Evolutionary conservation across 129 eudicot genomes (phyloP).

Genomic region (Solidago caesia): DNA sequence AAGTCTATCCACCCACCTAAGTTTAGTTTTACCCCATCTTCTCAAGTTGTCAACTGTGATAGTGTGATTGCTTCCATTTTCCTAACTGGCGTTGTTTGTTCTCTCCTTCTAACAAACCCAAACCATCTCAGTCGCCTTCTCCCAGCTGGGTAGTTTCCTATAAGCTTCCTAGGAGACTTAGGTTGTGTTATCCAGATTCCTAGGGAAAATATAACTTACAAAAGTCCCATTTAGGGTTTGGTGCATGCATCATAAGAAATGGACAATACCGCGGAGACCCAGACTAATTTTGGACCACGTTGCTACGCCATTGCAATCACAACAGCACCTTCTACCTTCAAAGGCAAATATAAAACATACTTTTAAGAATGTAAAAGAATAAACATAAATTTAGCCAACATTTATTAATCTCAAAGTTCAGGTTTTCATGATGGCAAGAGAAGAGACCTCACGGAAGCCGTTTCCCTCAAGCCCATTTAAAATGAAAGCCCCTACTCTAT

Average conservation of each 20-base stretch:
- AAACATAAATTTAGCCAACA: neutral
- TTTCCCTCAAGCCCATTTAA: conserved; percentile 90
- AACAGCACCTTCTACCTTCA: conserved; percentile 90
- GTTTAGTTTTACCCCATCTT: neutral
- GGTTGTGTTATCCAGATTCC: no score
- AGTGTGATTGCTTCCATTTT: neutral
- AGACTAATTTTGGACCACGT: conserved; percentile 55
- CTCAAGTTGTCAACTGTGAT: neutral
- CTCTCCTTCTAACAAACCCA: neutral
- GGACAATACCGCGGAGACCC: conserved; percentile 46
- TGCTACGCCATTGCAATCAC: conserved; percentile 70
- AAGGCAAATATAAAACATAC: conserved; percentile 10
- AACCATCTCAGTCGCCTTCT: no score
- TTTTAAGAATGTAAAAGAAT: neutral
- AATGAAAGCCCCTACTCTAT: conserved; percentile 98
- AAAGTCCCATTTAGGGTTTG: neutral
- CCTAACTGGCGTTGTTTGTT: neutral
- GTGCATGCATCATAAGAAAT: conserved; percentile 12
- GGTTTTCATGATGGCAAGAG: neutral
- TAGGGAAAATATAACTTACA: no score
- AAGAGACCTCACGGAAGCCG: conserved; percentile 77
- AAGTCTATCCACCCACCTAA: no score
- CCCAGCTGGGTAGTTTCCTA: no score
- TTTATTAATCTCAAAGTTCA: neutral
- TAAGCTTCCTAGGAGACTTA: no score